phyloP scores from a whole-genome alignment of 805 yeast species.

The Candida golubevii region DNA sequence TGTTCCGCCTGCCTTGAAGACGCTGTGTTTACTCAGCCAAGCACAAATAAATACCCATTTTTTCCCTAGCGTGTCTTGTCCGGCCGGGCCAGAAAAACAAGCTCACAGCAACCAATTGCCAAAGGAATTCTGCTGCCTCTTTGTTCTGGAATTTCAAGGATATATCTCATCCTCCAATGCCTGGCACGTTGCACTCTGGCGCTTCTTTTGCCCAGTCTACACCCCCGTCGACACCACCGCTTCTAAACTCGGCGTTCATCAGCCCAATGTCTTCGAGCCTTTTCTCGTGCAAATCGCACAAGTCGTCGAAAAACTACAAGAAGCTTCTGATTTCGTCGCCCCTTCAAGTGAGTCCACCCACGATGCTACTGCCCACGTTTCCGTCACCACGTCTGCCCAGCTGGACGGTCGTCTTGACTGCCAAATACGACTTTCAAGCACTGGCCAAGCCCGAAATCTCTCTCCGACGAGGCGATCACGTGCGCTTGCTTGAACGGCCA shows the following conservation, averaged over 20 bases:
- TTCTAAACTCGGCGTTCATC: neutral
- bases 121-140: no score
- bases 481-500: slow-evolving; percentile 30
- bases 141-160: no score
- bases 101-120: no score
- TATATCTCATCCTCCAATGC: no score
- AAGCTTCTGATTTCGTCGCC: slow-evolving; percentile 3
- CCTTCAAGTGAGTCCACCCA: slow-evolving; percentile 4
- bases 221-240: no score
- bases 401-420: slow-evolving; percentile 22
- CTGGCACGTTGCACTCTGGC: no score
- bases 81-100: no score
- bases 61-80: no score
- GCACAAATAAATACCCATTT: no score
- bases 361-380: slow-evolving; percentile 1
- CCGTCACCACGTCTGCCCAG: neutral
- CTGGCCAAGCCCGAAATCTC: slow-evolving; percentile 26
- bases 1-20: no score
- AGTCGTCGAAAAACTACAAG: slow-evolving; percentile 1
- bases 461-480: slow-evolving; percentile 24
- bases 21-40: no score
- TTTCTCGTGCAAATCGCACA: slow-evolving; percentile 2
- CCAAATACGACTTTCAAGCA: slow-evolving; percentile 31
- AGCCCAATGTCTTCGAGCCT: slow-evolving; percentile 4
- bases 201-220: no score